Conservation (phyloP, 805 yeast genomes). For the Myxozyma monticola region DNA sequence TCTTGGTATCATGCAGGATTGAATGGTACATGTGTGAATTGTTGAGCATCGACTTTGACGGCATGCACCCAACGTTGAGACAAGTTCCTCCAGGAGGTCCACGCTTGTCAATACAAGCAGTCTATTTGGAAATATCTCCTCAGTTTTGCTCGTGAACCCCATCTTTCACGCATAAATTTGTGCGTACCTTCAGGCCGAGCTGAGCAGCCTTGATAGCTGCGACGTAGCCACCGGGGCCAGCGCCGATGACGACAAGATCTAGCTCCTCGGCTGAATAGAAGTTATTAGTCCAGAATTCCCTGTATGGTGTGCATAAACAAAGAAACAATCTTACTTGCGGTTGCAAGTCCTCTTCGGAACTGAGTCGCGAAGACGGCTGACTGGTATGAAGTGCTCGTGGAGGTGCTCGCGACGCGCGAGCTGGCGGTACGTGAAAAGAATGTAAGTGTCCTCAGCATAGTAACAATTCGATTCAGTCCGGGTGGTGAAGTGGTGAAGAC, state of each 20-base stretch:
- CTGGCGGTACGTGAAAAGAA: too few species aligned
- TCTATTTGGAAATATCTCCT: too few species aligned
- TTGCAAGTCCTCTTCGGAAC: constrained; percentile 26
- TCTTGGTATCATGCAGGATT: constrained; percentile 76
- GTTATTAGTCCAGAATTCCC: too few species aligned
- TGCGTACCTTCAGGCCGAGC: constrained; percentile 63
- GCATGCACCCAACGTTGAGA: constrained; percentile 98
- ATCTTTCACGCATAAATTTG: too few species aligned
- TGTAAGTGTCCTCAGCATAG: too few species aligned
- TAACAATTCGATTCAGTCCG: too few species aligned
- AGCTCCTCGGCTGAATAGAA: constrained; percentile 47
- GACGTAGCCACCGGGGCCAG: constrained; percentile 99
- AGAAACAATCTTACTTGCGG: constrained; percentile 26
- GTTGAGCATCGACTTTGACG: constrained; percentile 92
- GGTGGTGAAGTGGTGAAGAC: too few species aligned
- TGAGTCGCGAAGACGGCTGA: constrained; percentile 3
- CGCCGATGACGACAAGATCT: constrained; percentile 94
- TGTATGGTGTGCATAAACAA: too few species aligned
- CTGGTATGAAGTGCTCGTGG: too few species aligned
- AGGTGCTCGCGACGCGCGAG: too few species aligned
- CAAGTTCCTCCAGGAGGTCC: constrained; percentile 98
- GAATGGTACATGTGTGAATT: constrained; percentile 92
- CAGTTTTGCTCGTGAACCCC: too few species aligned
- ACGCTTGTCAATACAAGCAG: constrained; percentile 97
- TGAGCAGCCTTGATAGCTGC: constrained; percentile 99